These are phyloP conservation scores for Dovyalis caffra DNA, from an alignment of 345 rosid species.

Conservation along the genomic window DNA sequence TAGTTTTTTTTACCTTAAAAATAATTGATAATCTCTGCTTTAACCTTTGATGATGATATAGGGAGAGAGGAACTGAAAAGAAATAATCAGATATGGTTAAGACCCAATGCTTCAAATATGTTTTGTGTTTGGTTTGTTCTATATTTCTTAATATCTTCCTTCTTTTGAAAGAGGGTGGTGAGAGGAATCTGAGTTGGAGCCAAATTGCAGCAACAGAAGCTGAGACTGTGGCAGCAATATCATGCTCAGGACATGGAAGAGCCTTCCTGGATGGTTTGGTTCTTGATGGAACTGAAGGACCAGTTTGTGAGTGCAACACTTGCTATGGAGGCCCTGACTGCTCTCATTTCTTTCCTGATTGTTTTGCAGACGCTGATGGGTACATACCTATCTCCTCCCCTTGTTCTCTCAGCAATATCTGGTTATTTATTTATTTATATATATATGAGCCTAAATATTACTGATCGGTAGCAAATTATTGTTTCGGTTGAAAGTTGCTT, in stretches of 20 bases:
- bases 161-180: constrained; percentile 10
- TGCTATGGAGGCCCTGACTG: constrained; percentile 61
- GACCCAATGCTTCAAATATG: not conserved
- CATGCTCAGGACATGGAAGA: constrained; percentile 75
- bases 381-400: constrained; percentile 8
- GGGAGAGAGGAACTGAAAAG: not conserved
- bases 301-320: constrained; percentile 61
- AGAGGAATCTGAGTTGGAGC: constrained; percentile 48
- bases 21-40: too few relatives aligned
- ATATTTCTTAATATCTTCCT: constrained; percentile 37
- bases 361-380: constrained; percentile 51
- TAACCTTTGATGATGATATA: not conserved
- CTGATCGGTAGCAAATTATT: too few relatives aligned
- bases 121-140: constrained; percentile 24
- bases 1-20: not conserved
- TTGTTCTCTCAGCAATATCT: not conserved
- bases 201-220: constrained; percentile 56
- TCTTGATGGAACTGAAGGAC: constrained; percentile 24
- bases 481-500: too few relatives aligned
- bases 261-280: constrained; percentile 61
- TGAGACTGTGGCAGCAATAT: constrained; percentile 50
- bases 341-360: constrained; percentile 40
- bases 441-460: too few relatives aligned
- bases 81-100: not conserved
- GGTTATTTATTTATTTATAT: too few relatives aligned